phyloP scores from a whole-genome alignment of 2,329 filamentous ascomycete species.

The Onygena corvina region DNA sequence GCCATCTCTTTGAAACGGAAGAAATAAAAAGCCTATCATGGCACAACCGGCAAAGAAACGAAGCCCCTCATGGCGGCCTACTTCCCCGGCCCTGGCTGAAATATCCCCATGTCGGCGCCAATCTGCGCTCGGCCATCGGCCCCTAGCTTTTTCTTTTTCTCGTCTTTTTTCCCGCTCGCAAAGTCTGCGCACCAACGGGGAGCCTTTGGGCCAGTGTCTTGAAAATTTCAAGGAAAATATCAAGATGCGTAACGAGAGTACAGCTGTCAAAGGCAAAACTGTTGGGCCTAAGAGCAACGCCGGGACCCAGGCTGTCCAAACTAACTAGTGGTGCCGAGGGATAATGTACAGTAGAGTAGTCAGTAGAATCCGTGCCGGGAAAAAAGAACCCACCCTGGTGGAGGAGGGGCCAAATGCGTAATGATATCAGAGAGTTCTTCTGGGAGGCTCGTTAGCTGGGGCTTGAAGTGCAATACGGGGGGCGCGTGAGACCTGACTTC shows the following conservation, averaged over 20 bases:
- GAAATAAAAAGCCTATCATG: background rate
- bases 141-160: background rate
- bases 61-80: background rate
- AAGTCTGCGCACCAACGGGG: background rate
- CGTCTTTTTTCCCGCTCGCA: background rate
- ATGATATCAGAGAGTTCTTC: background rate
- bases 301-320: background rate
- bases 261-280: slow-evolving; percentile 1
- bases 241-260: background rate
- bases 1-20: background rate
- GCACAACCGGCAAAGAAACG: background rate
- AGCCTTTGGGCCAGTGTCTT: too few relatives aligned
- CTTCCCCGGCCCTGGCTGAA: background rate
- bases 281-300: background rate
- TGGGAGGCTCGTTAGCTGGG: background rate
- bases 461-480: background rate
- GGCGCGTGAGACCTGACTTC: background rate
- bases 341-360: too few relatives aligned
- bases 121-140: background rate
- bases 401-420: background rate
- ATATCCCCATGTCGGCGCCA: background rate
- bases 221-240: background rate
- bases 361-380: background rate
- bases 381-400: background rate
- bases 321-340: background rate